A percentile compares a stretch with the other conserved stretches of the same genome.
phyloP scores from a whole-genome alignment of 2,329 filamentous ascomycete genomes.

The Lachnellula arida region DNA sequence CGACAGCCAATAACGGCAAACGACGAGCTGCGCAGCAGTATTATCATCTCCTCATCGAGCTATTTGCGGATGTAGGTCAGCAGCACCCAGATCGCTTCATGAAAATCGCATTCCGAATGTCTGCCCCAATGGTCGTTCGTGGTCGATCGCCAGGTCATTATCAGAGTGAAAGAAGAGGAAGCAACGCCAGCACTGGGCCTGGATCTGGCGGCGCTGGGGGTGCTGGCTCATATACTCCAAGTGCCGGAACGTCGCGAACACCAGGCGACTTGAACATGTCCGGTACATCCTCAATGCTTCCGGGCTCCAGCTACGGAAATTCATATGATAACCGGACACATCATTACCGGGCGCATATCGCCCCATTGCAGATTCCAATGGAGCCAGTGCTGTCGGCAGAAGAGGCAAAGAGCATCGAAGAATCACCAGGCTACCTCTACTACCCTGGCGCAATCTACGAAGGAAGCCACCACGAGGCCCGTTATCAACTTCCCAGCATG shows the following conservation, averaged over 20 bases:
- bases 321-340: constrained; percentile 27
- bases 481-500: constrained; percentile 25
- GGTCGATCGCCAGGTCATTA: constrained; percentile 62
- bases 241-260: constrained; percentile 19
- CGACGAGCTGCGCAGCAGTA: constrained; percentile 68
- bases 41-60: constrained; percentile 66
- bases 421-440: constrained; percentile 28
- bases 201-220: constrained; percentile 33
- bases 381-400: constrained; percentile 30
- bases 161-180: constrained; percentile 47
- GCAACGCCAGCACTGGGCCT: constrained; percentile 47
- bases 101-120: constrained; percentile 54
- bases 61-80: constrained; percentile 52
- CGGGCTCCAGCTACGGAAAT: constrained; percentile 21
- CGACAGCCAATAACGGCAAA: constrained; percentile 72
- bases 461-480: constrained; percentile 18
- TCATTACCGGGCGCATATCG: constrained; percentile 23
- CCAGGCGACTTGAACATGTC: constrained; percentile 29
- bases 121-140: constrained; percentile 61
- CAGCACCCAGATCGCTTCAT: constrained; percentile 42
- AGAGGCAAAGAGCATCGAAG: constrained; percentile 29
- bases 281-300: constrained; percentile 26
- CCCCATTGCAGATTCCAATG: constrained; percentile 27
- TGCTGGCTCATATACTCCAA: constrained; percentile 27
- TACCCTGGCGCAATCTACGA: constrained; percentile 30